Evolutionary conservation across 768 basidiomycete species (phyloP).

Genomic region (Tulasnella sp.): DNA sequence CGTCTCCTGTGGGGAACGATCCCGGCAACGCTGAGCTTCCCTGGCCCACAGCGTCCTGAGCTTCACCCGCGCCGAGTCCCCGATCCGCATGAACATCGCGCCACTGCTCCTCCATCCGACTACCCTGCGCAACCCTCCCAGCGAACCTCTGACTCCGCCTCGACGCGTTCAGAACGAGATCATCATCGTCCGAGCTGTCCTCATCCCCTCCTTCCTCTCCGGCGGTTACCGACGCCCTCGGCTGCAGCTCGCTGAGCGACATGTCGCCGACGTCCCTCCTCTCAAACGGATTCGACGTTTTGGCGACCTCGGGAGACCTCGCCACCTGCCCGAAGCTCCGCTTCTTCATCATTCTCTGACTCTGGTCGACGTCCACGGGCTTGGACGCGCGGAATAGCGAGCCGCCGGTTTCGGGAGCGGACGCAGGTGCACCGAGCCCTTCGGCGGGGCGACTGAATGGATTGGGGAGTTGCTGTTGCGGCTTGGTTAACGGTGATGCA

Average conservation of each 20-base stretch:
- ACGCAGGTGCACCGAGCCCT: background rate
- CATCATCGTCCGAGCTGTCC: constrained; percentile 5
- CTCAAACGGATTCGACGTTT: background rate
- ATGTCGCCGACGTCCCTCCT: background rate
- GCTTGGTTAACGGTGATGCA: background rate
- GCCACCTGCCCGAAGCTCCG: constrained; percentile 21
- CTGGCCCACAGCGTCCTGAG: background rate
- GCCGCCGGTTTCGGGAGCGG: background rate
- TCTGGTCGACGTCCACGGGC: background rate
- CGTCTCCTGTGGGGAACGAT: constrained; percentile 3
- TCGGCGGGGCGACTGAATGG: constrained; percentile 1
- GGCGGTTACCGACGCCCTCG: background rate
- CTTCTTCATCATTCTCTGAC: constrained; percentile 10
- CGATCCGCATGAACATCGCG: background rate
- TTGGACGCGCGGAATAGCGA: constrained; percentile 1
- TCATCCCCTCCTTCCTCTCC: background rate
- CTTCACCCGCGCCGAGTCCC: background rate
- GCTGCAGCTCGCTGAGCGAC: constrained; percentile 17
- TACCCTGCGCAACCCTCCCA: background rate
- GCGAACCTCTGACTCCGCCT: background rate
- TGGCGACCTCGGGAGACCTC: constrained; percentile 1
- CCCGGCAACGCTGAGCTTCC: constrained; percentile 6
- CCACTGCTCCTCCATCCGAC: background rate
- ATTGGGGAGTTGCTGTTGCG: constrained; percentile 2
- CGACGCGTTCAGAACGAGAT: constrained; percentile 3